Percentiles rank a stretch among this genome's conserved stretches.
Conservation (phyloP, 1,284 basidiomycete species). For the Puccinia polysora region DNA sequence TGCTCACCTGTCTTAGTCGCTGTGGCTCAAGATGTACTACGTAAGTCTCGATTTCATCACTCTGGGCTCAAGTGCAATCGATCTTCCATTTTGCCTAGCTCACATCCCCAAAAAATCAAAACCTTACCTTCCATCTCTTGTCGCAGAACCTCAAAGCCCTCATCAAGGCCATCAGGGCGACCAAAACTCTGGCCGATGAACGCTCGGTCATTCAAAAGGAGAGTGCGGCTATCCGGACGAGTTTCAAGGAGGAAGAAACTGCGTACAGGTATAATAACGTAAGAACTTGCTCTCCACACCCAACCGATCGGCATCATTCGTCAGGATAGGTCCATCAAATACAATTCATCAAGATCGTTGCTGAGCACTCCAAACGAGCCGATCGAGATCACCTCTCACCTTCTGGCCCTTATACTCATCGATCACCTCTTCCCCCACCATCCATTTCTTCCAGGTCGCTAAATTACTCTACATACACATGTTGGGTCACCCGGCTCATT, state of each 20-base stretch:
- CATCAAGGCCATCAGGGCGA: constrained; percentile 55
- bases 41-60: too few relatives aligned
- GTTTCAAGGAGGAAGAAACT: constrained; percentile 81
- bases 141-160: constrained; percentile 55
- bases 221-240: constrained; percentile 92
- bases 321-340: neutral
- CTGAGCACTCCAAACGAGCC: neutral
- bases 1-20: too few relatives aligned
- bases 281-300: neutral
- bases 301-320: neutral
- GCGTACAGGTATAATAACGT: constrained; percentile 46
- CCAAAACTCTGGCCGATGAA: constrained; percentile 95
- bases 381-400: too few relatives aligned
- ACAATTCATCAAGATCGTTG: neutral
- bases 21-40: too few relatives aligned
- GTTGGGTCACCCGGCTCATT: constrained; percentile 98
- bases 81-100: too few relatives aligned
- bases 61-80: too few relatives aligned
- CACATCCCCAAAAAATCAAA: too few relatives aligned
- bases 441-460: constrained; percentile 90
- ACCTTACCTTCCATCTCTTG: too few relatives aligned
- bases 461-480: constrained; percentile 99
- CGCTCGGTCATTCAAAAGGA: constrained; percentile 96
- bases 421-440: neutral
- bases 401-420: neutral